A percentile compares a stretch with the other conserved stretches of the same genome.
These are phyloP conservation scores for Cadophora gregata DNA, from an alignment of 2,329 filamentous ascomycete genomes.

Conservation along the genomic window DNA sequence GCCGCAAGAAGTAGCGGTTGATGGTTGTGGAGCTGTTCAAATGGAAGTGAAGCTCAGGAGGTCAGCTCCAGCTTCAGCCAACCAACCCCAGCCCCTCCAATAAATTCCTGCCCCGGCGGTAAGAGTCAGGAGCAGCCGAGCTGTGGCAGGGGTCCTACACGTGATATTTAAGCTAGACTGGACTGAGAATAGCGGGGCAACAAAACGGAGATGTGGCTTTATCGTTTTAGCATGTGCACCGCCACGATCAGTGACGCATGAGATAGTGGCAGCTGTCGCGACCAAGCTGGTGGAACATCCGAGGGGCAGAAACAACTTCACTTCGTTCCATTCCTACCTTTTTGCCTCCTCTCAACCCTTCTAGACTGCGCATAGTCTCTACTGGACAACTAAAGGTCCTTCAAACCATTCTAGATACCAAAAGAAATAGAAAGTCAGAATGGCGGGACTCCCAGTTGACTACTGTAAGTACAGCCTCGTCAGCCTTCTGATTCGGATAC, in stretches of 20 bases:
- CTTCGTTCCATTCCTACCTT: neutral
- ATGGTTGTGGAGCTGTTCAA: slow-evolving; percentile 4
- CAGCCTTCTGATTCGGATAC: slow-evolving; percentile 22
- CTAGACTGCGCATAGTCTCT: neutral
- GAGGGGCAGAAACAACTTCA: neutral
- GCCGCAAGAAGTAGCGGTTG: neutral
- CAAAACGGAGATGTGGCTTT: slow-evolving; percentile 27
- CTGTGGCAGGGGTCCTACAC: neutral
- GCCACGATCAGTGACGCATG: slow-evolving; percentile 28
- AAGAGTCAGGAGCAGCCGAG: neutral
- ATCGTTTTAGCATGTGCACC: slow-evolving; percentile 13
- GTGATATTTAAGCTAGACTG: neutral
- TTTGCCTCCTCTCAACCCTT: slow-evolving; percentile 1
- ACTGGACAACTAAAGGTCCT: too few relatives aligned
- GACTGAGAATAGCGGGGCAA: neutral
- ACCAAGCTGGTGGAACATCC: neutral
- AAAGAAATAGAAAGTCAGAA: neutral
- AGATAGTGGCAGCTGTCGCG: neutral
- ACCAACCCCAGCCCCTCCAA: slow-evolving; percentile 8
- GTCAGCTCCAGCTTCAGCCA: slow-evolving; percentile 6
- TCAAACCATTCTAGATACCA: neutral
- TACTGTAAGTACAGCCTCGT: slow-evolving; percentile 46
- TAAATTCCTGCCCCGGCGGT: slow-evolving; percentile 1
- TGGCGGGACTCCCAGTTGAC: slow-evolving; percentile 33
- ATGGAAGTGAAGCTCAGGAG: slow-evolving; percentile 3